Evolutionary conservation across 2,329 filamentous ascomycete species (phyloP), one percentile per base, ranked within the genome.

Genomic region (Setomelanomma holmii): DNA sequence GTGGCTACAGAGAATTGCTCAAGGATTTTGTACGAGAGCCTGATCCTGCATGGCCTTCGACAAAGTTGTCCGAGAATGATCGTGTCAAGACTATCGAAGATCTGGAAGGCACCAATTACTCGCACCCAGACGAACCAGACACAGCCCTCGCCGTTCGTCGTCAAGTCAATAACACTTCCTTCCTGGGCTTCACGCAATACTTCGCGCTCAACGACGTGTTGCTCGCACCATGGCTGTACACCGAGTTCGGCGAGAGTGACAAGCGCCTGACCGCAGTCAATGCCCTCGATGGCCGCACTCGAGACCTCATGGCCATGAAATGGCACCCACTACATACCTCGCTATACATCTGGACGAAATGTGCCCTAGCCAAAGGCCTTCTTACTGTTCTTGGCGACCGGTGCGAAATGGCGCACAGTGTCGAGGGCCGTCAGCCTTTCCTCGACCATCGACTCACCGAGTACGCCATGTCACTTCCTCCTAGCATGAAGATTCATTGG

Each of bases 21-120:
- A 67, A 75, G 1, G 81, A 84, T 45, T 78, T 76, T 45, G 72
- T 86, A 1, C 74, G 76, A 10, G 82, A 84, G 57, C 60, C 76
- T 1, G 83, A 85, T 56, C 41, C 40, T 17, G 47, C 62, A 19
- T 61, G 44, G 51, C 56, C 57, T 1, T 40, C 40, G 8, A 45
- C 48, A 3, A 41, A 36, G 0, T 45, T 66, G 5, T 27, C 58
- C 1, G 60, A 66, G 16, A 49, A 57, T 20, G 46, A 53, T 12
- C 57, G 60, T 23, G 22, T 61, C 21, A 23, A 22, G 5, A 48
- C 49, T 2, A 41, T 65, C 21, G 46, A 53, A 8, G 17, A 45
- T 1, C 34, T 60, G 22, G 56, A 64, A 38, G 42, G 42, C 38
- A 45, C 53, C 1, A 40, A 50, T 11, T 40, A 45, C 8, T 58